These are phyloP conservation scores for Hygrophoropsis aurantiaca DNA, from an alignment of 768 basidiomycete genomes.

Conservation along the genomic window DNA sequence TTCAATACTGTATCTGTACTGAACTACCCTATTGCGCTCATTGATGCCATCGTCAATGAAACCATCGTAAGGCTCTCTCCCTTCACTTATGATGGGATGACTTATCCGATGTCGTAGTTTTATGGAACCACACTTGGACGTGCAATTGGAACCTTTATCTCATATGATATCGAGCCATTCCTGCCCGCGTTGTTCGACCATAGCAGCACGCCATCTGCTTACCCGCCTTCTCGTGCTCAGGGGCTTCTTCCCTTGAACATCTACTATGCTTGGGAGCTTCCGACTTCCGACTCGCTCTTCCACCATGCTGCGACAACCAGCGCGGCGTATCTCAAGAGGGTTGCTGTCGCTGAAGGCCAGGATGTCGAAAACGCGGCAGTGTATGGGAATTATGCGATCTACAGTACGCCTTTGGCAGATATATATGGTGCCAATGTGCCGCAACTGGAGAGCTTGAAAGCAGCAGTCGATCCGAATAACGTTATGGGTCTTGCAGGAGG, in stretches of 20 bases:
- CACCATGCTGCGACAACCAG: constrained; percentile 37
- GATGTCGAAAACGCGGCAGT: constrained; percentile 32
- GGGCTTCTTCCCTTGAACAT: constrained; percentile 45
- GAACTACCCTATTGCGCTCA: constrained; percentile 15
- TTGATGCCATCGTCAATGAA: constrained; percentile 17
- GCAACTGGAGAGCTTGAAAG: constrained; percentile 41
- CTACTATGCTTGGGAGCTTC: constrained; percentile 39
- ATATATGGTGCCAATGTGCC: constrained; percentile 50
- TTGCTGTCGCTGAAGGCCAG: constrained; percentile 44
- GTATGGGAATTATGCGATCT: constrained; percentile 62
- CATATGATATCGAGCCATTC: constrained; percentile 56
- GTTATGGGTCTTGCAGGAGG: constrained; percentile 68
- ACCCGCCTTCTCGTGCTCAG: constrained; percentile 40
- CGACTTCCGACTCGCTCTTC: constrained; percentile 34
- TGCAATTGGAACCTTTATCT: constrained; percentile 34
- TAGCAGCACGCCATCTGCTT: constrained; percentile 39
- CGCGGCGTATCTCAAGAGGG: constrained; percentile 34
- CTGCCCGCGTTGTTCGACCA: constrained; percentile 40
- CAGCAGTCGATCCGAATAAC: constrained; percentile 48
- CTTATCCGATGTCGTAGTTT: constrained; percentile 32
- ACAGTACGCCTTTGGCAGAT: constrained; percentile 43
- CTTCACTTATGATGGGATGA: too few species aligned
- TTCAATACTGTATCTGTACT: constrained; percentile 25
- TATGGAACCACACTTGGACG: constrained; percentile 37
- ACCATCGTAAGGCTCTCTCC: constrained; percentile 10